Evolutionary conservation across 208 protist genomes (phyloP), one percentile per base, ranked within the genome.

Genomic region (Leishmania tarentolae): DNA sequence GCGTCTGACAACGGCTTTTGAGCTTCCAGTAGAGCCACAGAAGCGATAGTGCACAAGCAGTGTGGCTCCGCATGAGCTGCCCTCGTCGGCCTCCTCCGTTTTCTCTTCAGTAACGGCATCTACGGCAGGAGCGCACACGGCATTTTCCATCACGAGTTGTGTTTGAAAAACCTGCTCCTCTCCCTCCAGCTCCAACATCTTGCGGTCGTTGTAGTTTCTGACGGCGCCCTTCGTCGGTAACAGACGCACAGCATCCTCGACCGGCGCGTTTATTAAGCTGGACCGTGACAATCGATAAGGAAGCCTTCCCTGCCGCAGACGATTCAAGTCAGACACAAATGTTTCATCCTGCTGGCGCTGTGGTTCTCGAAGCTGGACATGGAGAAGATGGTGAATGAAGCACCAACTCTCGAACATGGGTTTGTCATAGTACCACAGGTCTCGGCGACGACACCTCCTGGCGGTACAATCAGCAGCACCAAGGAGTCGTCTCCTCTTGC

Each of bases 341-440:
- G 50, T n/a, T 0, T 52, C 13, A 76, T 97, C 94, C 0, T 81
- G 84, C 13, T 96, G 94, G 11, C 93, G 85, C 50, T 70, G 65
- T 17, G 86, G 82, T n/a, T 87, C 71, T 7, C 50, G 70, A n/a
- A 97, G 88, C 75, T 92, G 84, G 37, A 95, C 70, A 47, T 94
- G 91, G 52, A 97, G 57, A 37, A 97, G 86, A 69, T 85, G 85
- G 19, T 88, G 66, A 13, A 82, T 59, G 76, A 97, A 97, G 46
- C 86, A 86, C 75, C 87, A 90, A 79, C 87, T 93, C 44, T 93
- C 86, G 80, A 92, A 97, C 59, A 95, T 81, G 59, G 88, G 91
- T 52, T 79, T 77, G 69, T 81, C 80, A 70, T 82, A 83, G 81
- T 93, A 95, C 63, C 77, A 82, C 13, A 81, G 15, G 24, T 86